Conservation (phyloP, 495 filamentous ascomycete species). For the Daldinia childiae region DNA sequence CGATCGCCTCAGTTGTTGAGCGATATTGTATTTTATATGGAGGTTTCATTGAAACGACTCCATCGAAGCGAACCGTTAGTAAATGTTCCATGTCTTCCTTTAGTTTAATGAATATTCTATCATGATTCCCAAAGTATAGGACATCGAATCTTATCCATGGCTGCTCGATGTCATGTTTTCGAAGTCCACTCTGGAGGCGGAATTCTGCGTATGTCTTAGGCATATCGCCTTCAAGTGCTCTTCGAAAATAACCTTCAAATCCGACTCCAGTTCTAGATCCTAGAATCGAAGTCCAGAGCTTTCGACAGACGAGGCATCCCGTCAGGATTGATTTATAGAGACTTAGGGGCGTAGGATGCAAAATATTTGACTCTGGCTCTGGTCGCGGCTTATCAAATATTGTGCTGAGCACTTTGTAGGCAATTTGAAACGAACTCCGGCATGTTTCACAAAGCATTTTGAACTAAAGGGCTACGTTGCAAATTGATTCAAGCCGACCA, state of each 20-base stretch:
- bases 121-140: neutral
- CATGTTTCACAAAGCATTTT: constrained; percentile 7
- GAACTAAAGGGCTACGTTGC: neutral
- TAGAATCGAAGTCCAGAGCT: neutral
- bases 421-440: neutral
- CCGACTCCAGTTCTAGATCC: neutral
- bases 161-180: neutral
- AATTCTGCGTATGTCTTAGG: neutral
- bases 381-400: too few relatives aligned
- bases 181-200: neutral
- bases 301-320: neutral
- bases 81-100: neutral
- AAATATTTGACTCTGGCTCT: neutral
- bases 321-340: neutral
- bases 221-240: neutral
- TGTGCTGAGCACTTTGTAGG: neutral
- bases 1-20: neutral
- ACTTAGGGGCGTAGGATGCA: neutral
- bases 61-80: neutral
- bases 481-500: neutral
- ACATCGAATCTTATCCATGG: neutral
- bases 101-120: neutral
- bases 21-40: neutral
- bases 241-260: neutral
- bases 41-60: neutral